These are phyloP conservation scores for Nepenthes mirabilis DNA, from an alignment of 148 eudicot species.

Conservation along the genomic window DNA sequence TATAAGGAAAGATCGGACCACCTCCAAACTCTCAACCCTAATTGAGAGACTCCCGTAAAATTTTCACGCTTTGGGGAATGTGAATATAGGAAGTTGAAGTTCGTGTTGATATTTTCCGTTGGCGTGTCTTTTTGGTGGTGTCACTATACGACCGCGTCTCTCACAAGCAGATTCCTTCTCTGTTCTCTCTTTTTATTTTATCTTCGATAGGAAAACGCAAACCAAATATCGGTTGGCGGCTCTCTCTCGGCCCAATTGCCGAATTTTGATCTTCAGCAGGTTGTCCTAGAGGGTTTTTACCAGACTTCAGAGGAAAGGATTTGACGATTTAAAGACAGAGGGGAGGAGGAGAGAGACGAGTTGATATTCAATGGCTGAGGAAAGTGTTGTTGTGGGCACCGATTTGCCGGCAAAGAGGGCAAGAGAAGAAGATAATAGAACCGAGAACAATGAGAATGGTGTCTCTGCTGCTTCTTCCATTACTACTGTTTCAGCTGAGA, in stretches of 20 bases:
- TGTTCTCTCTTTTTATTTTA: neutral
- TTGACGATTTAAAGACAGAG: constrained; percentile 4
- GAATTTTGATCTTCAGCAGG: neutral
- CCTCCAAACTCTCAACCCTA: no score
- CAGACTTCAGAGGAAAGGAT: neutral
- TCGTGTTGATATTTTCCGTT: neutral
- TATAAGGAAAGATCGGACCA: no score
- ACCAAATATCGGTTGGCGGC: constrained; percentile 4
- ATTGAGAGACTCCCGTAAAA: no score
- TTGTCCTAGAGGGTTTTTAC: neutral
- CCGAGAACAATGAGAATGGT: constrained; percentile 11
- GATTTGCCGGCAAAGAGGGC: constrained; percentile 40
- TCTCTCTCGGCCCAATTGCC: neutral
- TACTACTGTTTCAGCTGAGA: constrained; percentile 12
- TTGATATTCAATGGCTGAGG: constrained; percentile 24
- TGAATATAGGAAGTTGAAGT: no score
- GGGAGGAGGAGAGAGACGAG: no score
- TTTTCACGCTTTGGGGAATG: no score
- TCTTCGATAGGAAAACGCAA: no score
- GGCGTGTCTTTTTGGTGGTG: neutral
- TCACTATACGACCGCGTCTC: constrained; percentile 4
- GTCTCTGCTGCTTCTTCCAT: constrained; percentile 5
- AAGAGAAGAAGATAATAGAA: constrained; percentile 21
- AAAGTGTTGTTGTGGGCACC: constrained; percentile 11
- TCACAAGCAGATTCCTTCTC: constrained; percentile 10